These are phyloP conservation scores for Mycena venus DNA, from an alignment of 768 basidiomycete species.

Conservation along the genomic window DNA sequence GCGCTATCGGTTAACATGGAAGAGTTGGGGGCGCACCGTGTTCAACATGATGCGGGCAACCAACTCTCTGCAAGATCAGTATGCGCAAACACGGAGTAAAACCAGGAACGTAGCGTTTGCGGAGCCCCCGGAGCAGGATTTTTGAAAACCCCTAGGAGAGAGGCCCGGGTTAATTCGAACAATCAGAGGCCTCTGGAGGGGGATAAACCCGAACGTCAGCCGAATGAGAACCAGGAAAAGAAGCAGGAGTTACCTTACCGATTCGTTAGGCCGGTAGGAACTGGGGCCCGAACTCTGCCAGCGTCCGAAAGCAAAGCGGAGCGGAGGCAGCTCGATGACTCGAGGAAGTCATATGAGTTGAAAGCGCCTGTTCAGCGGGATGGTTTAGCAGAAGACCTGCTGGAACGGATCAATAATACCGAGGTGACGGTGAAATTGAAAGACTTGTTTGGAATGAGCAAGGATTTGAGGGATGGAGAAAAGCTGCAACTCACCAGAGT, in stretches of 20 bases:
- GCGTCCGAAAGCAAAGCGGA: no score
- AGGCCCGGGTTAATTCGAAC: background rate
- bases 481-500: slow-evolving; percentile 5
- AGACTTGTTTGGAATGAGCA: no score
- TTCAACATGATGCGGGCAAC: background rate
- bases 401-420: slow-evolving; percentile 3
- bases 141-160: slow-evolving; percentile 15
- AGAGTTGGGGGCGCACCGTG: slow-evolving; percentile 6
- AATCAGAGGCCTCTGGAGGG: slow-evolving; percentile 8
- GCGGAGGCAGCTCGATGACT: background rate
- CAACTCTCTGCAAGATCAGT: background rate
- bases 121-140: slow-evolving; percentile 11
- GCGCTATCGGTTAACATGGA: background rate
- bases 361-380: slow-evolving; percentile 9
- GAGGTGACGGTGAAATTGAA: no score
- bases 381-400: background rate
- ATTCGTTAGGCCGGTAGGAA: background rate
- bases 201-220: background rate
- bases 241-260: slow-evolving; percentile 15
- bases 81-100: background rate
- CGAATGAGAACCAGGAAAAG: background rate
- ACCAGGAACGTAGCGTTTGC: background rate
- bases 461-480: no score
- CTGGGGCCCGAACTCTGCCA: slow-evolving; percentile 24
- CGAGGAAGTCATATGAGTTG: slow-evolving; percentile 1